Evolutionary conservation across 2,329 filamentous ascomycete genomes (phyloP), one percentile per base, ranked within the genome.

Genomic region (Xylariales sp.): DNA sequence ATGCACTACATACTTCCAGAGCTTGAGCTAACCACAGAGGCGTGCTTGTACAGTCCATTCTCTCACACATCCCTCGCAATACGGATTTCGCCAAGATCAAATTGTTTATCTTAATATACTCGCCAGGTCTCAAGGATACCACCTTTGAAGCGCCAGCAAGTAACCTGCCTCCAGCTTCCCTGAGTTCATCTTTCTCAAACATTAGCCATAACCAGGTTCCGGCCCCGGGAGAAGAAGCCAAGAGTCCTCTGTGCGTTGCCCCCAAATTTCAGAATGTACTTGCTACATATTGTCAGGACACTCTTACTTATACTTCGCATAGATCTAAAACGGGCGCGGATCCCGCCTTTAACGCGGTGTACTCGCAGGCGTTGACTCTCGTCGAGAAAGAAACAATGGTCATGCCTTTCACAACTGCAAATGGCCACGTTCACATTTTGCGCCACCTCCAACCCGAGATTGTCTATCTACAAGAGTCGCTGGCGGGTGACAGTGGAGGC

Each of bases 31-130:
- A n/a, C n/a, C n/a, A n/a, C n/a, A n/a, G n/a, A n/a, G n/a, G n/a
- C n/a, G n/a, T n/a, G n/a, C n/a, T n/a, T n/a, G n/a, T n/a, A n/a
- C 43, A 90, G 85, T 88, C 85, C 19, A 86, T 97, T 49, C 74
- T 97, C 40, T 94, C 90, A 29, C 85, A 95, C 59, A 85, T 97
- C 34, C 88, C 89, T 25, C 78, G 82, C 45, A 78, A 85, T 42
- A 81, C 83, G 48, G 81, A 95, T 59, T 78, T 83, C 45, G 77
- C 80, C 32, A 79, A 72, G 44, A 79, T 83, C 47, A 86, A 87
- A 56, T 72, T 96, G 17, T 94, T 95, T 54, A 76, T 97, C 41
- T 73, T 97, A 48, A 91, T 97, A 55, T 95, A 95, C 62, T 81
- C 88, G 3, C 91, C 91, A 1, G 74, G 78, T 36, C 67, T 95